Percentiles rank a stretch among this genome's conserved stretches.
Evolutionary conservation across 805 yeast species (phyloP).

Genomic region (Nakazawaea populi): DNA sequence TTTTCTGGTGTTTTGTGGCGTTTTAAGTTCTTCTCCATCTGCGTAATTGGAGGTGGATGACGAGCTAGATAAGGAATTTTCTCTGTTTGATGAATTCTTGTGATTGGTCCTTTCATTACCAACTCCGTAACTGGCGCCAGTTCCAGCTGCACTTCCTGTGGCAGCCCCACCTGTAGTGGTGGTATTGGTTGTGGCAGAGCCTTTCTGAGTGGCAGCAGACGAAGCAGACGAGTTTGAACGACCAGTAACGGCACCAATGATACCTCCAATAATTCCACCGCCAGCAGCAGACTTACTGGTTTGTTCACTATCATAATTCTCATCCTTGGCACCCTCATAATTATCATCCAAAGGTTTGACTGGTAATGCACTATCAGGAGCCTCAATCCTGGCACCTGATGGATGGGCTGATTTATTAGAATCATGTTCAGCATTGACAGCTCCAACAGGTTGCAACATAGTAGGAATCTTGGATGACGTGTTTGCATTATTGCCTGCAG

Average conservation of each 20-base stretch:
- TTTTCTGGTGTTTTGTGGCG: not conserved
- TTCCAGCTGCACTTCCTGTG: not conserved
- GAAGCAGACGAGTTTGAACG: not conserved
- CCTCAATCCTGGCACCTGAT: constrained; percentile 4
- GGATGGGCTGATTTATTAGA: not conserved
- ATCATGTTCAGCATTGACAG: not conserved
- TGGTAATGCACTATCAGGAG: not conserved
- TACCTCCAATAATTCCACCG: constrained; percentile 11
- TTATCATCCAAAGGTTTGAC: not conserved
- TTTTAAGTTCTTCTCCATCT: not conserved
- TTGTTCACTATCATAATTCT: not conserved
- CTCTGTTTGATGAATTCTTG: not conserved
- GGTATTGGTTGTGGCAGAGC: not conserved
- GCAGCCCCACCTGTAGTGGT: not conserved
- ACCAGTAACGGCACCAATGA: constrained; percentile 7
- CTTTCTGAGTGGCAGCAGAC: no score
- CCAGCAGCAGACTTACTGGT: constrained; percentile 14
- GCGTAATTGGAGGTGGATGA: not conserved
- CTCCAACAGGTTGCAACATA: constrained; percentile 1
- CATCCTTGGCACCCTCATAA: not conserved
- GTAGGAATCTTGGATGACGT: not conserved
- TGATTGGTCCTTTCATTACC: not conserved
- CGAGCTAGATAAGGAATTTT: not conserved
- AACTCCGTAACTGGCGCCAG: not conserved
- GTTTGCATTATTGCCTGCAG: not conserved